phyloP scores from a whole-genome alignment of 192 early-diverging fungal genomes.

The Backusella morwellensis region DNA sequence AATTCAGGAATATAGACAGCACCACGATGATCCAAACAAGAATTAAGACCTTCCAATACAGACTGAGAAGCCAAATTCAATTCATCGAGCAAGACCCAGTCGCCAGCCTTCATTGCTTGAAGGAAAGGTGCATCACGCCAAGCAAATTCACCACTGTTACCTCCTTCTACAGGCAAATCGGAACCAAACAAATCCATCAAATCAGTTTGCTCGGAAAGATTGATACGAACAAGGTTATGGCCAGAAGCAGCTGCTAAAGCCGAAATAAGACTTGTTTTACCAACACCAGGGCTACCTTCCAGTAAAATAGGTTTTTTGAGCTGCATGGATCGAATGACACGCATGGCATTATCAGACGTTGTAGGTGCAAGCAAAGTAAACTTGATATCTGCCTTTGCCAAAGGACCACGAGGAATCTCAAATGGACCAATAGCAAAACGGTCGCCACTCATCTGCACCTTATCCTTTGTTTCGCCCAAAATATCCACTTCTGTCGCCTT shows the following conservation, averaged over 20 bases:
- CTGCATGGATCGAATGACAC: constrained; percentile 88
- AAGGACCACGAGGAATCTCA: constrained; percentile 63
- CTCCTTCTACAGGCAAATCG: constrained; percentile 94
- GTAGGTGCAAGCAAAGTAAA: constrained; percentile 92
- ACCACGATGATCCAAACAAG: constrained; percentile 96
- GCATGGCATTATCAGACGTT: constrained; percentile 80
- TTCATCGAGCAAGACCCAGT: constrained; percentile 98
- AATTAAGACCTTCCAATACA: constrained; percentile 97
- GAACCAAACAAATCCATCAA: constrained; percentile 98
- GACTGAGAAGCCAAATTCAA: constrained; percentile 98
- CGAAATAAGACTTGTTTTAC: constrained; percentile 90
- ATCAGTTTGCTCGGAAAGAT: constrained; percentile 98
- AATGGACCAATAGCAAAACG: constrained; percentile 82
- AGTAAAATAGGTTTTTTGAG: constrained; percentile 88
- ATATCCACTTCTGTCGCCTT: constrained; percentile 35
- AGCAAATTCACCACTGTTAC: constrained; percentile 80
- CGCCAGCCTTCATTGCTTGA: constrained; percentile 91
- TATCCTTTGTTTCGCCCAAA: constrained; percentile 36
- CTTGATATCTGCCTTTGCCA: constrained; percentile 46
- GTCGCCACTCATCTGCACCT: constrained; percentile 17
- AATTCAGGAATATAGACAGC: constrained; percentile 96
- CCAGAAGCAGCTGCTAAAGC: constrained; percentile 82
- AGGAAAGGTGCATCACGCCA: constrained; percentile 99
- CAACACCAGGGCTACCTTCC: constrained; percentile 97
- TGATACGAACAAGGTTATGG: constrained; percentile 88